phyloP scores from a whole-genome alignment of 306 rosid genomes.

The Coriaria nepalensis region DNA sequence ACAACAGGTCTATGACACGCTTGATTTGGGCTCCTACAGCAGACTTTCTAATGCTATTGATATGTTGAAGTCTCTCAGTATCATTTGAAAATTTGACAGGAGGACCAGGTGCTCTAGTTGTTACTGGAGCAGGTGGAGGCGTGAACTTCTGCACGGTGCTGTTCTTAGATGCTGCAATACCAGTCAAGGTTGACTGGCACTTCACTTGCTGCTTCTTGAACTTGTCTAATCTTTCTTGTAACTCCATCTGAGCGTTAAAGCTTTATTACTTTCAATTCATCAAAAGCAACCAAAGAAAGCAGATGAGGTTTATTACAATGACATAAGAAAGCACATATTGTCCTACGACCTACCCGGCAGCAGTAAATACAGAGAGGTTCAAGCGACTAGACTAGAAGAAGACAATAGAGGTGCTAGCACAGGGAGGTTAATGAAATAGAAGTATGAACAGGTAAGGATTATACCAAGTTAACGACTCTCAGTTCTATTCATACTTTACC shows the following conservation, averaged over 20 bases:
- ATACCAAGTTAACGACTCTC: no score
- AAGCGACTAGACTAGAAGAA: no score
- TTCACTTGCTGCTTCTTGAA: conserved; percentile 68
- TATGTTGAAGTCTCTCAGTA: conserved; percentile 88
- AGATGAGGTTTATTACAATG: no score
- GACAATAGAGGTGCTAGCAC: no score
- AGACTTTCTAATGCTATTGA: conserved; percentile 56
- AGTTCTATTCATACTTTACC: no score
- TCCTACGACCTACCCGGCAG: no score
- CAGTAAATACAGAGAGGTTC: no score
- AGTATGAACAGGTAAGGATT: no score
- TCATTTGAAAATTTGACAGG: conserved; percentile 77
- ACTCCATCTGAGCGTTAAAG: conserved; percentile 50
- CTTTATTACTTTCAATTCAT: no score
- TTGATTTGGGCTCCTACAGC: conserved; percentile 92
- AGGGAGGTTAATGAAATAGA: no score
- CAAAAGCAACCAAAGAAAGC: no score
- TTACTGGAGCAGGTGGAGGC: conserved; percentile 13
- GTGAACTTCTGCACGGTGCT: conserved; percentile 16
- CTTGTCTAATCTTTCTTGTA: conserved; percentile 46
- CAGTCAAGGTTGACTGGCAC: conserved; percentile 41
- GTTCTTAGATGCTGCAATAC: conserved; percentile 47
- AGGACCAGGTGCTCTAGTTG: conserved; percentile 36
- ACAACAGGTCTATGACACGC: conserved; percentile 69
- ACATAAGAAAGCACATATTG: no score